Percentiles rank a stretch among this genome's conserved stretches.
Conservation (phyloP, 345 rosid species). For the Camelina laxa region DNA sequence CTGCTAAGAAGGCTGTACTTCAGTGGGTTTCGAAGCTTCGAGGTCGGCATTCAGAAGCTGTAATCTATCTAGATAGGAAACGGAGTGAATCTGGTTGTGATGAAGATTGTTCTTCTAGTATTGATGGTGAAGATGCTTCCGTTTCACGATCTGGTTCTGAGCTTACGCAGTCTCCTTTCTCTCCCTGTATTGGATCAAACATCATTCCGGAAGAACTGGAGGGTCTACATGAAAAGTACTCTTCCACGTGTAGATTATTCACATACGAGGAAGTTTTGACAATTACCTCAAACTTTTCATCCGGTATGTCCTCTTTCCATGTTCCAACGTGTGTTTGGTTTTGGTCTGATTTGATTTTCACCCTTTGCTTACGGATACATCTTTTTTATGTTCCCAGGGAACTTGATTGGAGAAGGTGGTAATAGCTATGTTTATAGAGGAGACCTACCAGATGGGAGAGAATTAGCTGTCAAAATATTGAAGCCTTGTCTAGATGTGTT, state of each 20-base stretch:
- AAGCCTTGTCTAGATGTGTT: slow-evolving; percentile 71
- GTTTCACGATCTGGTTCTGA: slow-evolving; percentile 53
- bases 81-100: slow-evolving; percentile 43
- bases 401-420: slow-evolving; percentile 93
- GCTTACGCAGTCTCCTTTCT: slow-evolving; percentile 48
- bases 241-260: slow-evolving; percentile 83
- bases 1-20: slow-evolving; percentile 53
- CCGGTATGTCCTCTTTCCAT: slow-evolving; percentile 55
- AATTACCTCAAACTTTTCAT: slow-evolving; percentile 73
- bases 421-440: slow-evolving; percentile 91
- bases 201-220: slow-evolving; percentile 64
- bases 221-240: slow-evolving; percentile 68
- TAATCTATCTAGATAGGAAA: slow-evolving; percentile 69
- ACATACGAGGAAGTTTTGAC: slow-evolving; percentile 69
- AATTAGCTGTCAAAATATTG: slow-evolving; percentile 86
- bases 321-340: slow-evolving; percentile 6
- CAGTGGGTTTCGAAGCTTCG: slow-evolving; percentile 58
- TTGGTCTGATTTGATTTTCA: slow-evolving; percentile 17
- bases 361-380: slow-evolving; percentile 18
- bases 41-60: slow-evolving; percentile 61
- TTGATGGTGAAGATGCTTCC: slow-evolving; percentile 64
- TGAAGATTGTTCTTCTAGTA: slow-evolving; percentile 46
- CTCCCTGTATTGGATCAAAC: slow-evolving; percentile 47
- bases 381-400: slow-evolving; percentile 56
- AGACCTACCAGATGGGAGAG: slow-evolving; percentile 79